phyloP scores from a whole-genome alignment of 345 rosid genomes.

The Euphorbia peplus region DNA sequence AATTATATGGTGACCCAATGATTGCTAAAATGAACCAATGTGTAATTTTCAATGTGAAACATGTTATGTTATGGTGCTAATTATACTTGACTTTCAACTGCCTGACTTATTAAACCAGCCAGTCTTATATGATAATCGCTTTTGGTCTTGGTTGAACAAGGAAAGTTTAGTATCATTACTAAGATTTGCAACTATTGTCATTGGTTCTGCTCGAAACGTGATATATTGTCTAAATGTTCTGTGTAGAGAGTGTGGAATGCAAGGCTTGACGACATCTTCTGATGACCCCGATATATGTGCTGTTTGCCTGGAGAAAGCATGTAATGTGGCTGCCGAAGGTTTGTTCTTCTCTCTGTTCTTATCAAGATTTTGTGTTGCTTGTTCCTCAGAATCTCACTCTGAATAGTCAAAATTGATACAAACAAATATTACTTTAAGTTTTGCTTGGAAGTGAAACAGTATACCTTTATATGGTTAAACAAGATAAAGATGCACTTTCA shows the following conservation, averaged over 20 bases:
- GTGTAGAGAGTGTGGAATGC: constrained; percentile 82
- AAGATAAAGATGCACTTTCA: background rate
- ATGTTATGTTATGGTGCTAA: background rate
- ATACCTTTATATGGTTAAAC: background rate
- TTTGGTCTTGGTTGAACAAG: background rate
- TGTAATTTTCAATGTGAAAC: no score
- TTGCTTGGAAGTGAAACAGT: background rate
- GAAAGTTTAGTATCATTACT: background rate
- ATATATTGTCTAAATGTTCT: constrained; percentile 1
- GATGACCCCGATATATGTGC: constrained; percentile 89
- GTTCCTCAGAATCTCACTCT: background rate
- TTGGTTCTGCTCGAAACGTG: background rate
- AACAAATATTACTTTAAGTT: background rate
- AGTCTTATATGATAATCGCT: background rate
- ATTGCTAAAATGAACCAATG: background rate
- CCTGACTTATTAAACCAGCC: background rate
- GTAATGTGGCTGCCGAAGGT: constrained; percentile 97
- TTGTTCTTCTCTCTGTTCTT: constrained; percentile 17
- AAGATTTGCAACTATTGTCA: background rate
- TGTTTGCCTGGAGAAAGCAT: constrained; percentile 87
- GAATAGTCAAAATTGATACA: background rate
- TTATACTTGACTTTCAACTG: background rate
- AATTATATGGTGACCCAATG: background rate
- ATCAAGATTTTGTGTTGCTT: background rate
- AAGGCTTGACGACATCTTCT: constrained; percentile 44